Base-by-base conservation (phyloP, 768 basidiomycete genomes). In the Pleurotus pulmonarius region DNA sequence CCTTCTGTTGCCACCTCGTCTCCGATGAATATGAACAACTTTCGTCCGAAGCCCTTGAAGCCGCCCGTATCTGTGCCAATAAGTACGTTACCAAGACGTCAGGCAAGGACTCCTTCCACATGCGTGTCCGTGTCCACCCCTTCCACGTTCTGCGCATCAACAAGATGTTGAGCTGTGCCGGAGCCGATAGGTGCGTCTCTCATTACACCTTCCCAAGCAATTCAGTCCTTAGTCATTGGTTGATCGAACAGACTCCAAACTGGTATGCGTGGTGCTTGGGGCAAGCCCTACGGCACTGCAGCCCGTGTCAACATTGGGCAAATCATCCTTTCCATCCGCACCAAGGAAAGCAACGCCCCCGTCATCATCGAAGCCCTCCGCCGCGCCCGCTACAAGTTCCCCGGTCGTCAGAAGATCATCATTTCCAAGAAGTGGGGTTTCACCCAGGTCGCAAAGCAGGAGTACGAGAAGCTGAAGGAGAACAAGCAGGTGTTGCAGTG, bases 161-260 rank as follows among this genome's bases (percentile, higher is more conserved):
- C 90, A 98, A 99, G 88, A 98, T 97, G 92, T 90, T 98, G 82
- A 91, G 88, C 58, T 98, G 97, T 72, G 97, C 97, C 65, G 96
- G 97, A 65, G 95, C 97, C 66, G 97, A 99, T 93, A 81, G 92
- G 92, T 89, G 59, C 46, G 83, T 70, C 5, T 5, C n/a, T 7
- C 6, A 13, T 20, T 7, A 16, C 24, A 3, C 22, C 49, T 18
- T n/a, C 4, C 25, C 24, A 22, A 16, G 5, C 20, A 24, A 2
- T 46, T 41, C n/a, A n/a, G 52, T 25, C 20, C 16, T 34, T 34
- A 22, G 18, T 24, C 52, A 1, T 57, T 41, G 18, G 25, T 20
- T 20, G 20, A 20, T 20, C 20, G 41, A 39, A 41, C n/a, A 90
- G 92, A 68, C 83, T 96, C 58, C 92, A 94, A 70, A 94, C 93